A percentile compares a stretch with the other conserved stretches of the same genome.
phyloP scores from a whole-genome alignment of 2,329 filamentous ascomycete genomes.

The Diaporthe eres region DNA sequence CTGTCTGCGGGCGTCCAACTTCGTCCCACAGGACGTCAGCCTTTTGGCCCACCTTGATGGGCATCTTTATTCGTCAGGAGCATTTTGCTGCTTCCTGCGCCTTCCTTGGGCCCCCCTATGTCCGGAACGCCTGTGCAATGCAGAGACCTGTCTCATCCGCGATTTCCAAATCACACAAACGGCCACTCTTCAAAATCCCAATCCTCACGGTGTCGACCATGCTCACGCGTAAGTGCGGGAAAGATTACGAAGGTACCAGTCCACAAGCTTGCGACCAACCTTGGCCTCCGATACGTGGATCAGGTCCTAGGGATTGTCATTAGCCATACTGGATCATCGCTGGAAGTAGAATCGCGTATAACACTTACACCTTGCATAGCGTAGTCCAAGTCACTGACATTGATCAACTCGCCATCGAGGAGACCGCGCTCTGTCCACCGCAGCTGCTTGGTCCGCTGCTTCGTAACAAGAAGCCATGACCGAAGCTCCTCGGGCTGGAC shows the following conservation, averaged over 20 bases:
- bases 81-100: conserved; percentile 28
- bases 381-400: conserved; percentile 96
- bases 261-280: conserved; percentile 95
- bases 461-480: conserved; percentile 95
- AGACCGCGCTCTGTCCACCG: conserved; percentile 93
- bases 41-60: conserved; percentile 18
- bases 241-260: conserved; percentile 99
- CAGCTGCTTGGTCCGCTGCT: conserved; percentile 97
- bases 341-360: conserved; percentile 29
- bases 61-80: conserved; percentile 16
- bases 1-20: conserved; percentile 14
- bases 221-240: conserved; percentile 87
- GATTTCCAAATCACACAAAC: conserved; percentile 44
- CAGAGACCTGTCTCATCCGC: conserved; percentile 51
- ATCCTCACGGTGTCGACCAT: conserved; percentile 25
- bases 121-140: conserved; percentile 57
- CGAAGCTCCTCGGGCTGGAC: conserved; percentile 96
- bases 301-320: conserved; percentile 74
- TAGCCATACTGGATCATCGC: conserved; percentile 44
- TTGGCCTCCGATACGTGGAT: conserved; percentile 99
- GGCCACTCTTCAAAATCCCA: conserved; percentile 24
- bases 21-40: conserved; percentile 20
- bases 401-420: conserved; percentile 92
- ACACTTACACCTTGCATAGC: conserved; percentile 89
- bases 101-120: conserved; percentile 36